Conservation (phyloP, 2,329 filamentous ascomycete species). For the Paraphoma chrysanthemicola region DNA sequence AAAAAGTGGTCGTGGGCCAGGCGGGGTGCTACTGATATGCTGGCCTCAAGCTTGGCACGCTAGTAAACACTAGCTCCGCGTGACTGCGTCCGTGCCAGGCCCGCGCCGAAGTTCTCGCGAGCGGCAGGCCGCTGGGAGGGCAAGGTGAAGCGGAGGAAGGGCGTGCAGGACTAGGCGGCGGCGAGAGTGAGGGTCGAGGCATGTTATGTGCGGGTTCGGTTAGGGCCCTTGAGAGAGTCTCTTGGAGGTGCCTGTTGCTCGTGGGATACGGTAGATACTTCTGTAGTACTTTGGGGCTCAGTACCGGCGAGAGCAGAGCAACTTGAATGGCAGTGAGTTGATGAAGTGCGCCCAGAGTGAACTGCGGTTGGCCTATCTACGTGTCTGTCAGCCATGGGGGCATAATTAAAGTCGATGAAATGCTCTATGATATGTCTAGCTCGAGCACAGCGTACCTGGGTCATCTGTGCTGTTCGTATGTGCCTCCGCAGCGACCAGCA, state of each 20-base stretch:
- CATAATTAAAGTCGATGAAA: neutral
- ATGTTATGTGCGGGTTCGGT: neutral
- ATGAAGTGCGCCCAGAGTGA: too few relatives aligned
- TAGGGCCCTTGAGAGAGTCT: neutral
- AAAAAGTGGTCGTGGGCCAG: neutral
- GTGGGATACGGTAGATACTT: neutral
- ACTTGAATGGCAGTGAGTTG: neutral
- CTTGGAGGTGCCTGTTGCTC: neutral
- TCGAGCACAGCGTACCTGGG: too few relatives aligned
- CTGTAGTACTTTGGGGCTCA: neutral
- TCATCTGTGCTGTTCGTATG: too few relatives aligned
- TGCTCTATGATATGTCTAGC: neutral
- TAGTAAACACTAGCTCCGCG: neutral
- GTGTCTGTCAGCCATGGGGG: neutral
- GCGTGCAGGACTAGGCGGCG: constrained; percentile 7
- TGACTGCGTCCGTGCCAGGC: neutral
- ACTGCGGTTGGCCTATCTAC: neutral
- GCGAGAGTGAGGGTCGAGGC: neutral
- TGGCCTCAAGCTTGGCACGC: neutral
- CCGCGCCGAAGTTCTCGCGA: neutral
- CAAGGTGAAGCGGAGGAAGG: constrained; percentile 6
- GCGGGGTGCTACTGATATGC: neutral
- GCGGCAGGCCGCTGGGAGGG: neutral
- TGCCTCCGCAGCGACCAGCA: too few relatives aligned
- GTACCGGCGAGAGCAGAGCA: neutral